Percentiles rank a stretch among this genome's conserved stretches.
These are phyloP conservation scores for Actinidia chinensis DNA, from an alignment of 179 eudicot genomes.

Conservation along the genomic window DNA sequence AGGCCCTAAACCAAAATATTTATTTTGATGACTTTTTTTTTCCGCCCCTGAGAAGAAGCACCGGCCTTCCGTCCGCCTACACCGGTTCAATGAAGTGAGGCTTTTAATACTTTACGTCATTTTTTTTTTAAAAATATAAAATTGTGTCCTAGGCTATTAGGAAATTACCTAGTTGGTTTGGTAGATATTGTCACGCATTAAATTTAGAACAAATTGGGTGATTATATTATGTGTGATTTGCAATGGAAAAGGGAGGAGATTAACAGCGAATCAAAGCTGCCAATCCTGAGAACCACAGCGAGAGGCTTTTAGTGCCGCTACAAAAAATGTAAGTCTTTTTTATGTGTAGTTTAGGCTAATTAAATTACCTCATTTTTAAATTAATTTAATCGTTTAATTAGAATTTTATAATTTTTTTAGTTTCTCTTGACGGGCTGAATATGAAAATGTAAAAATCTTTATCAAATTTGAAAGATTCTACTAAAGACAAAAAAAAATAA, in stretches of 20 bases:
- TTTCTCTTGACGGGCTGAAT: too few relatives aligned
- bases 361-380: too few relatives aligned
- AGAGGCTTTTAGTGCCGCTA: constrained; percentile 88
- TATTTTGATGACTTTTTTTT: constrained; percentile 1
- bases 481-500: too few relatives aligned
- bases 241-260: constrained; percentile 69
- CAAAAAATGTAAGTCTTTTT: constrained; percentile 59
- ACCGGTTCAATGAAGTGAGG: constrained; percentile 87
- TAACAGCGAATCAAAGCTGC: constrained; percentile 81
- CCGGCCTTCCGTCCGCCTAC: constrained; percentile 89
- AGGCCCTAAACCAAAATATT: too few relatives aligned
- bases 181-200: neutral
- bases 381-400: too few relatives aligned
- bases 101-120: neutral
- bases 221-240: neutral
- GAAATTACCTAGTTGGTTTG: too few relatives aligned
- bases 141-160: neutral
- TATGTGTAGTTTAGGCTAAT: too few relatives aligned
- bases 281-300: constrained; percentile 84
- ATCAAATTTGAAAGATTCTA: too few relatives aligned
- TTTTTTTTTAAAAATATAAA: neutral
- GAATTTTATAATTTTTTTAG: too few relatives aligned
- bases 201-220: neutral
- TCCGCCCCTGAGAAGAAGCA: constrained; percentile 94
- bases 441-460: too few relatives aligned